Evolutionary conservation across 331 rosid species (phyloP), one percentile per base, ranked within the genome.

Genomic region (Quercus tomentella): DNA sequence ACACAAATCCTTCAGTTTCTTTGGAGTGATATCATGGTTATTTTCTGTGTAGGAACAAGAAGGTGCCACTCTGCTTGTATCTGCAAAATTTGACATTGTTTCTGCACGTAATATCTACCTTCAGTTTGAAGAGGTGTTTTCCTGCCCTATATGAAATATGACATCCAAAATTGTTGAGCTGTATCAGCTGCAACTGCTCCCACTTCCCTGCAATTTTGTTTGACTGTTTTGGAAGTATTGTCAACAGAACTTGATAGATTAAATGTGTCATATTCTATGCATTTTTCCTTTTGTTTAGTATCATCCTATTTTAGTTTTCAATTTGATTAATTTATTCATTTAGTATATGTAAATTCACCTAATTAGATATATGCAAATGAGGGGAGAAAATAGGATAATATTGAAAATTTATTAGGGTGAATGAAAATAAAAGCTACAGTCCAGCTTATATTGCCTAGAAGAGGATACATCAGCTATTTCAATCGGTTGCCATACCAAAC

Each of bases 11-110:
- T 73, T 58, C 76, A 17, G 28, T 56, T 69, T 65, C 56, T 73
- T 54, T 67, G 28, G 22, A 67, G 21, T 62, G 35, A 43, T 51
- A 76, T 37, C 71, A 7, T 69, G 41, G 56, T 43, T 83, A 66
- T 79, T 72, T 62, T 41, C 56, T 57, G 72, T 86, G 72, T 83
- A 95, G 97, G 97, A 95, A 79, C 90, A 92, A 83, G 98, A 95
- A 75, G 97, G 98, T 70, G 97, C 97, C 22, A 92, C 97, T 51
- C 82, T 95, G 71, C 82, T 95, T 79, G 98, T 95, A 66, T 95
- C 97, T 78, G 92, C 98, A 25, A 91, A 91, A 74, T 92, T 95
- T 79, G 82, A 83, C 4, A 72, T 87, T 35, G 96, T 95, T 60
- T 95, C 97, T 20, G 55, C 60, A 7, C 98, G 97, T 71, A 95